A percentile compares a stretch with the other conserved stretches of the same genome.
Conservation (phyloP, 177 flowering plant genomes). For the Vitis hybrid region DNA sequence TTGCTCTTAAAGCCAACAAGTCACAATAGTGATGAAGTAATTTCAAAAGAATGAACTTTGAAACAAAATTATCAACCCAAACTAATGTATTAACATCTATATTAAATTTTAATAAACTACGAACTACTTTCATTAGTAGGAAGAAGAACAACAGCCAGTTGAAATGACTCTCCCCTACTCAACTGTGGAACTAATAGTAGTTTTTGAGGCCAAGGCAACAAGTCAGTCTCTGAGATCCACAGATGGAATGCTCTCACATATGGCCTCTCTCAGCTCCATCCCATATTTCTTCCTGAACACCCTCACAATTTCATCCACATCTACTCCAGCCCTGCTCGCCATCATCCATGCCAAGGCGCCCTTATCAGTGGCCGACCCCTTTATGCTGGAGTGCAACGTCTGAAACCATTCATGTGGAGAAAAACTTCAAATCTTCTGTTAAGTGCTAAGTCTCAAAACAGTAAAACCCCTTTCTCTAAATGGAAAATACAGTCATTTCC, state of each 20-base stretch:
- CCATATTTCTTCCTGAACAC: constrained; percentile 47
- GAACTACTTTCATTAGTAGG: too few species aligned
- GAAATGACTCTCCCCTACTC: too few species aligned
- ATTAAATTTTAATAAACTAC: too few species aligned
- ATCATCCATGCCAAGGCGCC: constrained; percentile 38
- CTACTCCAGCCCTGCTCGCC: constrained; percentile 65
- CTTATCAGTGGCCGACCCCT: constrained; percentile 34
- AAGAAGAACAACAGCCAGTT: too few species aligned
- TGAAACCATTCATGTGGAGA: constrained; percentile 12
- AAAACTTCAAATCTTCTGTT: background rate
- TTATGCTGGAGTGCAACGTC: constrained; percentile 43
- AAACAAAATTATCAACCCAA: too few species aligned
- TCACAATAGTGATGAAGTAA: too few species aligned
- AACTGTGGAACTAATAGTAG: background rate
- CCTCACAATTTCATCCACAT: constrained; percentile 58
- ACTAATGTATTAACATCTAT: too few species aligned
- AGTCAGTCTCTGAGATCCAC: constrained; percentile 62
- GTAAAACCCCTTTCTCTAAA: too few species aligned
- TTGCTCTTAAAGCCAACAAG: too few species aligned
- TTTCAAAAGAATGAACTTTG: too few species aligned
- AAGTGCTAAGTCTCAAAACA: too few species aligned
- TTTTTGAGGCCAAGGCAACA: constrained; percentile 34
- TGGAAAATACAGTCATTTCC: background rate
- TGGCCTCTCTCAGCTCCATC: constrained; percentile 44
- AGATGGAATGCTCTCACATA: constrained; percentile 32